Conservation (phyloP, 2,329 filamentous ascomycete species). For the Colletotrichum zoysiae region DNA sequence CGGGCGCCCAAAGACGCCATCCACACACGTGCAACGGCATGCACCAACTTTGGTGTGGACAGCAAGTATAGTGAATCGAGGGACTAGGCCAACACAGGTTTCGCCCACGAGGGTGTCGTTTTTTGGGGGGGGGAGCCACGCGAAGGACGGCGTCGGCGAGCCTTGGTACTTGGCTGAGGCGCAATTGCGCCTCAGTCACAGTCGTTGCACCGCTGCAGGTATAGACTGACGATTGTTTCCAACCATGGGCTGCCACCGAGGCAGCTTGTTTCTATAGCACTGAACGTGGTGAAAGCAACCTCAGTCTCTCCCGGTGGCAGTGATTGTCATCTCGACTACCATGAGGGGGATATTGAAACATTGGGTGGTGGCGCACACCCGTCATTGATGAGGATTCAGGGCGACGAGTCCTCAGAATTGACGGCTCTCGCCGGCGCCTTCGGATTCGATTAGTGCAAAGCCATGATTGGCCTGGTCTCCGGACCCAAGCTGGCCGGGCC, state of each 20-base stretch:
- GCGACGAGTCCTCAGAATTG: neutral
- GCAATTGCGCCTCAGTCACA: neutral
- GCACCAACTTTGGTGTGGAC: constrained; percentile 16
- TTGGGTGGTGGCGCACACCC: neutral
- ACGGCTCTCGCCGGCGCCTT: neutral
- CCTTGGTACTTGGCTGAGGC: neutral
- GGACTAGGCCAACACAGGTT: neutral
- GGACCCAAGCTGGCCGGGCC: neutral
- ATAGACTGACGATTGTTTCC: neutral
- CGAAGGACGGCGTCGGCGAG: neutral
- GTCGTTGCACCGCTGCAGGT: constrained; percentile 1
- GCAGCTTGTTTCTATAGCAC: neutral
- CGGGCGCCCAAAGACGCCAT: constrained; percentile 22
- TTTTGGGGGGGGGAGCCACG: neutral
- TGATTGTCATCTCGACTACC: neutral
- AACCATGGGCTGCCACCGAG: neutral
- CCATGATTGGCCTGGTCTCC: neutral
- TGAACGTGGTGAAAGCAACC: neutral
- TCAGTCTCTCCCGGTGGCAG: neutral
- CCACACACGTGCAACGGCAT: constrained; percentile 26
- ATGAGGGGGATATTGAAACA: neutral
- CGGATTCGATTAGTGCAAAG: constrained; percentile 1
- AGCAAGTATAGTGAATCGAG: constrained; percentile 10
- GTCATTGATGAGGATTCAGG: neutral
- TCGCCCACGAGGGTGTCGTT: neutral